Evolutionary conservation across 73 alveolate genomes (phyloP), one percentile per base, ranked within the genome.

Genomic region (Paramecium biaurelia): DNA sequence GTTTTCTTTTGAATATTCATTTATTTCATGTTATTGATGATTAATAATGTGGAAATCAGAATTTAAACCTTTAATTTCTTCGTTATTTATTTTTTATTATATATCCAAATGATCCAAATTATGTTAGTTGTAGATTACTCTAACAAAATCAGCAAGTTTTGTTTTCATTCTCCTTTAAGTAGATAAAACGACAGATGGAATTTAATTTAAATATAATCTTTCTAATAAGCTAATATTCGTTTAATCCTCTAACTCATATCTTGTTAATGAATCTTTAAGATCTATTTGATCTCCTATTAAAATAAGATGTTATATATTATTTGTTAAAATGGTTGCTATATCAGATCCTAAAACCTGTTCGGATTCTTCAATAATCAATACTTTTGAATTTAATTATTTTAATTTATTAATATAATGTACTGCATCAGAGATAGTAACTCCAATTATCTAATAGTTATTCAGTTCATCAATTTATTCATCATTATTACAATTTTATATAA

Each of bases 301-400:
- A 28, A 97, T 95, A 57, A 97, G 58, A 58, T 92, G 93, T 93
- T 97, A 70, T 2, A 97, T 70, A 53, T 92, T 70, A 57, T 85
- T 56, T 11, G 95, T 76, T 68, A 97, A 72, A 23, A 95, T 76
- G 5, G 97, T 92, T 32, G 93, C 59, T 12, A 94, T 89, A 76
- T 96, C 97, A 28, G 98, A 94, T 92, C 95, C 98, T 63, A 96
- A 92, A 32, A 97, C 98, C 92, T 97, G 98, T 3, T 98, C 99
- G 0, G 99, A 98, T 92, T 97, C 99, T 92, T 97, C 99, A 5
- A 97, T 94, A 18, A 97, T 89, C 84, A 96, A 92, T 10, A 96
- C 94, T 37, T 94, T 96, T 85, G 93, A 95, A 24, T 94, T 94
- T 70, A 92, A 92, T 70, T 93, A 92, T 86, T 86, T 95, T 57